A percentile compares a stretch with the other conserved stretches of the same genome.
Conservation (phyloP, 2,329 filamentous ascomycete genomes). For the Paecilomyces niveus region DNA sequence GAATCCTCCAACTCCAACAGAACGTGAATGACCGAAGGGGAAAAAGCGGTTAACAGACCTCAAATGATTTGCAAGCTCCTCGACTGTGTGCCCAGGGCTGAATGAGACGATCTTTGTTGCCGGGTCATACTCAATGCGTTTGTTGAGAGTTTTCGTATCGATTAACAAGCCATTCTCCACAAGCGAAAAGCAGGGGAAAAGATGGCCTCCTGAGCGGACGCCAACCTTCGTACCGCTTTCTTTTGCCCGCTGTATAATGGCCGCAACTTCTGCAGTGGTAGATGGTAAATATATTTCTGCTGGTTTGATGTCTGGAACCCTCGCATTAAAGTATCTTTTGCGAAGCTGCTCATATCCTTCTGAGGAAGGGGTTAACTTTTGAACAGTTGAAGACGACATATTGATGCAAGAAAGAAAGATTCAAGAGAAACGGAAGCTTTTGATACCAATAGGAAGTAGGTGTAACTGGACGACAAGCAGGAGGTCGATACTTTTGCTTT, state of each 20-base stretch:
- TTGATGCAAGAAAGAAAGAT: too few species aligned
- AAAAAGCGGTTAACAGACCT: conserved; percentile 12
- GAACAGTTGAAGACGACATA: too few species aligned
- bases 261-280: background rate
- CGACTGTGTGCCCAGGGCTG: background rate
- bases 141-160: background rate
- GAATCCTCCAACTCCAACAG: conserved; percentile 19
- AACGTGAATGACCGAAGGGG: conserved; percentile 17
- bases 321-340: background rate
- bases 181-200: conserved; percentile 9
- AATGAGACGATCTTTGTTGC: background rate
- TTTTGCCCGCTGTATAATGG: background rate
- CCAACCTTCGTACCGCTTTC: background rate
- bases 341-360: background rate
- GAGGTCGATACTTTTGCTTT: too few species aligned
- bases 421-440: too few species aligned
- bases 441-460: too few species aligned
- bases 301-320: background rate
- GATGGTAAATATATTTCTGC: background rate
- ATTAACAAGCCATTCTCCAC: conserved; percentile 4
- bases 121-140: background rate
- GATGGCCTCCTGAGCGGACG: conserved; percentile 14
- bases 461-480: too few species aligned
- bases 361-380: too few species aligned
- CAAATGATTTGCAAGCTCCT: background rate